Evolutionary conservation across 2,329 filamentous ascomycete genomes (phyloP), one percentile per base, ranked within the genome.

Genomic region (Microascus cirrosus): DNA sequence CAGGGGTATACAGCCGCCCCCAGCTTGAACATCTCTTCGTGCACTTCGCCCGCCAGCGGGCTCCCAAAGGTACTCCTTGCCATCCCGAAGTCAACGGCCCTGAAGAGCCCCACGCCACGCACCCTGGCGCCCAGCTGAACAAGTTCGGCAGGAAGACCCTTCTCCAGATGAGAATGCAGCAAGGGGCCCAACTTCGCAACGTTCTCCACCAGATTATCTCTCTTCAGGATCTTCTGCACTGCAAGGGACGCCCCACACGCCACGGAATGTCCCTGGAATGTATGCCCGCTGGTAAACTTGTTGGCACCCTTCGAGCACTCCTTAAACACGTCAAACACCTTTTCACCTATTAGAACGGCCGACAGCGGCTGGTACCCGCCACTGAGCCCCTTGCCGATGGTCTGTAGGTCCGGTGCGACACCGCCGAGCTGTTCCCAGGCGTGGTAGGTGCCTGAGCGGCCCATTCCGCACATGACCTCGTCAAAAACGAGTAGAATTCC

Each of bases 391-490:
- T 85, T 85, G 2, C 79, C 82, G 39, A 85, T 71, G 2, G 80
- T 78, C 64, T 81, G 74, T 10, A 86, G 73, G 63, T 85, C 82
- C 0, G 83, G 83, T 1, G 58, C 53, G 6, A 64, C 62, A 3
- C 61, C 64, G 34, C n/a, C 73, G 73, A 85, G 79, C 53, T 84
- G 77, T 64, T 87, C 75, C 78, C 81, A 87, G 0, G 83, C 81
- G 68, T 88, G 79, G 62, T 87, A 69, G 6, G 74, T 80, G 0
- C 83, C 84, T 0, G 76, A 78, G 2, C 84, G 77, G 2, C 84
- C 84, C 69, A 82, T 81, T 11, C 85, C 85, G 55, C 79, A 85
- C 86, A 90, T 90, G 60, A 90, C 78, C 66, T 83, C 78, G 58
- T 83, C 80, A 0, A 82, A 61, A n/a, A 82, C 74, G 5, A 84